Evolutionary conservation across 306 rosid species (phyloP), one percentile per base, ranked within the genome.

Genomic region (Castanopsis chinensis): DNA sequence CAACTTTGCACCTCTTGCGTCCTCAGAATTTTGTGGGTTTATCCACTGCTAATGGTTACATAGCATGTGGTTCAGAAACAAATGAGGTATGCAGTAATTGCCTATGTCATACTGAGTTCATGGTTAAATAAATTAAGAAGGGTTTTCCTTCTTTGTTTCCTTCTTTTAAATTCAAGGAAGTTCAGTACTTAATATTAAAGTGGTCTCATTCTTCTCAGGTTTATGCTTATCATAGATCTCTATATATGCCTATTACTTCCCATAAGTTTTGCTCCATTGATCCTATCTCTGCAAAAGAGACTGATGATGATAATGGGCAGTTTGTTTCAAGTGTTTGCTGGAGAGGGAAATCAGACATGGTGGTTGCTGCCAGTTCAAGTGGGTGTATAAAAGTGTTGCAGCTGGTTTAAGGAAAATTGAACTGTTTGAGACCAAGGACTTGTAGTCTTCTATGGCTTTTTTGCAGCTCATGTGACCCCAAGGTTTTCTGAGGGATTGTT

Each of bases 311-410:
- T 83, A 91, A 87, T 63, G 97, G 90, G 30, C 96, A 88, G 78
- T 96, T 93, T 81, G 98, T 96, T 85, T 93, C 99, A 0, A 91
- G 98, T 75, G 97, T 96, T 69, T 96, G 98, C 90, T 96, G 98
- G 98, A 96, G 85, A 86, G 90, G 91, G 81, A 91, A 81, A 76
- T 96, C 98, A 33, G 88, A 90, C 78, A 91, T 81, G 96, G 87
- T 93, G 73, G 85, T 96, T 74, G 96, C 97, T 43, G 94, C 98
- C 81, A 96, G 90, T 85, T 96, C 98, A 82, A 90, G 88, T 35
- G 99, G 99, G 72, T 90, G 96, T 78, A 87, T 96, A 43, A 93
- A 93, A 87, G 97, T 90, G 78, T 81, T 96, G 30, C 92, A 93
- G 87, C 82, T 91, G 90, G 88, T 93, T 83, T 96, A 77, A 86